Evolutionary conservation across 345 rosid genomes (phyloP), one percentile per base, ranked within the genome.

Genomic region (Sisymbrium irio): DNA sequence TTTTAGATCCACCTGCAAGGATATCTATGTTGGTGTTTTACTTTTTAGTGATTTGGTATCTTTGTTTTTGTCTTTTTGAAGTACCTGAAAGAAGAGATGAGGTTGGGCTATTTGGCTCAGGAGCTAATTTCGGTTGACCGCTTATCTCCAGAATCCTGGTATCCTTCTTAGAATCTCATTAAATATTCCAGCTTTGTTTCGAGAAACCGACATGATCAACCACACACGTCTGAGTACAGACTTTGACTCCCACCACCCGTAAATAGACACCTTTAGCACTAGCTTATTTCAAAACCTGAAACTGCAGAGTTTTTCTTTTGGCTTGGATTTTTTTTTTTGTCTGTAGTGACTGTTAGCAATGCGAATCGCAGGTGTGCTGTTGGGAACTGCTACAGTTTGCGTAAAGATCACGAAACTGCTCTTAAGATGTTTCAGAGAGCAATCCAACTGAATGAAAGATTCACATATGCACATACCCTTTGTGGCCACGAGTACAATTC

Each of bases 141-240:
- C 76, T 81, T 88, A 51, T 95, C 98, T 78, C 90, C 98, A 77
- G 93, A 94, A 80, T 68, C 98, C 17, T 94, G 98, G 98, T 94
- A 91, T 55, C 49, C 9, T 62, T 47, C 59, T 60, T 65, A 65
- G 32, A 50, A 47, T 71, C 50, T 56, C 69, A 3, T 62, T 39
- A 42, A 9, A 62, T 67, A 45, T 66, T 36, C 27, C 12, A 27
- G 19, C 17, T 47, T 46, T 2, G 9, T 74, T 74, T 32, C 18
- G 4, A 1, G 15, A 41, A 53, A 42, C 20, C 30, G n/a, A 55
- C 68, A 54, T 45, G 25, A 40, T 57, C 28, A 64, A 41, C 3
- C 33, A 50, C 64, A 36, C 35, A 66, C 54, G 1, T 28, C 28
- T 14, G 25, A 9, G 9, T 50, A 28, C 65, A 65, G 45, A 33